Evolutionary conservation across 148 eudicot genomes (phyloP), one percentile per base, ranked within the genome.

Genomic region (Silene conica): DNA sequence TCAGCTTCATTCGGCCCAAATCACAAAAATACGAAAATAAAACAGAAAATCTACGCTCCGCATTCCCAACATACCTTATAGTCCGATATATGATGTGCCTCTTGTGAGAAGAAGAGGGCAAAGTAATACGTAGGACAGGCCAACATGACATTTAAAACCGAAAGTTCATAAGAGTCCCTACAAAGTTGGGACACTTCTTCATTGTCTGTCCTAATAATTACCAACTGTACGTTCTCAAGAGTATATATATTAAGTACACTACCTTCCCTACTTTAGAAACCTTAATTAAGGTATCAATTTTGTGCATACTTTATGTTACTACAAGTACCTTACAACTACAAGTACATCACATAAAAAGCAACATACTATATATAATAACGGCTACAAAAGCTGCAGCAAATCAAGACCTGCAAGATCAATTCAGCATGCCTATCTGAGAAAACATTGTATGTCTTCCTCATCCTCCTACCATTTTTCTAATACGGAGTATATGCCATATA

Each of bases 61-160:
- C 43, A 38, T 38, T 38, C 8, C 43, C 7, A 6, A 38, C 43
- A 31, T 31, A 31, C 34, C 34, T 31, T 48, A 50, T 12, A 50
- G 2, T 1, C 9, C 0, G 0, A 23, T 9, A 9, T 21, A 22
- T 22, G 31, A 22, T 60, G 25, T 74, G 73, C 48, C 74, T 60
- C 74, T 79, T 68, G 77, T 69, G 81, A 79, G 45, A 62, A 54
- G 56, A 73, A 55, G 77, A 43, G 69, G 70, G 16, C 81, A 78
- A 73, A 62, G 16, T 11, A 48, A 48, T 12, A 1, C 2, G 54
- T 48, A 48, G 54, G 54, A 10, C 16, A 48, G 54, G 15, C 16
- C 55, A 50, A 50, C 55, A 73, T 70, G 73, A 41, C 74, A 79
- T 52, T 41, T 74, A 63, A 74, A 68, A 79, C 70, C 74, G 78